phyloP scores from a whole-genome alignment of 2,329 filamentous ascomycete genomes.

The Xylariales sp. region DNA sequence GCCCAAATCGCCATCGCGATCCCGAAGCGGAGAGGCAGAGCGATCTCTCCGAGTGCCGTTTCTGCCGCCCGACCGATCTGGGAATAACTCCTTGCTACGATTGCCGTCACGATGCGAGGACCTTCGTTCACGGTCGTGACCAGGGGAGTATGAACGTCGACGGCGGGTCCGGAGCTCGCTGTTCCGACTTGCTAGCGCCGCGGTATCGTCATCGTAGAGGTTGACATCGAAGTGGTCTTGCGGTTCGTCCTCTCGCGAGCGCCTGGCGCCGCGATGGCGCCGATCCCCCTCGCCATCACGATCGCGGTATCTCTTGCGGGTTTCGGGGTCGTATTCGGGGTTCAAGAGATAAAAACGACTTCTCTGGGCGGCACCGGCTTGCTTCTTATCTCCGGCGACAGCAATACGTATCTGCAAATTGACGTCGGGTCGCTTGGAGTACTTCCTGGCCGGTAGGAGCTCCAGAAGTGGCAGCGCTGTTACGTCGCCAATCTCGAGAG shows the following conservation, averaged over 20 bases:
- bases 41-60: slow-evolving; percentile 34
- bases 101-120: slow-evolving; percentile 34
- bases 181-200: slow-evolving; percentile 29
- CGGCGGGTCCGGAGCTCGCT: slow-evolving; percentile 16
- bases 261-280: slow-evolving; percentile 29
- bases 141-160: slow-evolving; percentile 33
- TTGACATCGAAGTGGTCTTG: slow-evolving; percentile 63
- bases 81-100: slow-evolving; percentile 61
- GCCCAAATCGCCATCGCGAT: slow-evolving; percentile 36
- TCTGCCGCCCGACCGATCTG: slow-evolving; percentile 29
- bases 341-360: slow-evolving; percentile 92
- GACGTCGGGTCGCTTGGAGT: slow-evolving; percentile 63
- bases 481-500: slow-evolving; percentile 46
- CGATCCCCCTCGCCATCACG: slow-evolving; percentile 36
- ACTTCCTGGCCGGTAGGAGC: slow-evolving; percentile 63
- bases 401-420: slow-evolving; percentile 70
- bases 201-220: slow-evolving; percentile 72
- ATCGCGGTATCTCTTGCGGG: slow-evolving; percentile 61
- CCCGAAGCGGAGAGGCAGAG: slow-evolving; percentile 47
- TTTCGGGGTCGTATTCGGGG: slow-evolving; percentile 80
- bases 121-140: slow-evolving; percentile 17
- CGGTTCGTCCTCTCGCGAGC: slow-evolving; percentile 41
- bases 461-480: slow-evolving; percentile 57
- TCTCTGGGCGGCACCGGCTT: slow-evolving; percentile 68
- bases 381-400: slow-evolving; percentile 73